phyloP scores from a whole-genome alignment of 2,329 filamentous ascomycete genomes.

The Cryphonectria carpinicola region DNA sequence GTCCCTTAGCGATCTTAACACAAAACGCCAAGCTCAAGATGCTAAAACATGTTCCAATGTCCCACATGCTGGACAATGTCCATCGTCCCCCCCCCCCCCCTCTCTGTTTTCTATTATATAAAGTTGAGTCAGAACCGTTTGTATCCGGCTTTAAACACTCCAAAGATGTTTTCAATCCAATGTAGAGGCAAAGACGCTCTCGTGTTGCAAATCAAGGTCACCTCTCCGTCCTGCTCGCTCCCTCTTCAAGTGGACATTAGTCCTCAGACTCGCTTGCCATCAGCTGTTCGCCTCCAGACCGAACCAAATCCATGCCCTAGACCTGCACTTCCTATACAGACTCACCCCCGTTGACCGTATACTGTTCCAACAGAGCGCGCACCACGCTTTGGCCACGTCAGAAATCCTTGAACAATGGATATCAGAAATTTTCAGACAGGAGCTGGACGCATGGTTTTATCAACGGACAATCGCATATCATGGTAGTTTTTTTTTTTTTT shows the following conservation, averaged over 20 bases:
- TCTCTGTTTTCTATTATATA: too few species aligned
- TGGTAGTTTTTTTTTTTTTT: too few species aligned
- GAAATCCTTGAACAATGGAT: background rate
- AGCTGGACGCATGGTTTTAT: background rate
- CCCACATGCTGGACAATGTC: too few species aligned
- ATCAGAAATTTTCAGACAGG: background rate
- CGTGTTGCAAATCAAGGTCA: background rate
- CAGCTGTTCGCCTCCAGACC: background rate
- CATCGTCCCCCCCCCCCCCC: too few species aligned
- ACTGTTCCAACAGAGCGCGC: background rate
- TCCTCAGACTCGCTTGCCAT: background rate
- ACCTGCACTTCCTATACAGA: background rate
- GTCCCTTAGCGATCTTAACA: background rate
- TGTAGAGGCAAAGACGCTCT: background rate
- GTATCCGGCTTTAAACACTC: background rate
- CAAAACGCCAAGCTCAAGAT: background rate
- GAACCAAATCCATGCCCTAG: background rate
- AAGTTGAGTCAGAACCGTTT: background rate
- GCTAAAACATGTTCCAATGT: too few species aligned
- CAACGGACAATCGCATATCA: background rate
- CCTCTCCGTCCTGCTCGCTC: background rate
- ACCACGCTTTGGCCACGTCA: background rate
- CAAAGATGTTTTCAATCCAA: background rate
- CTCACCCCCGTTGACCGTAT: background rate
- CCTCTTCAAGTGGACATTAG: too few species aligned